These are phyloP conservation scores for Fusarium mexicanum DNA, from an alignment of 2,329 filamentous ascomycete genomes.

Conservation along the genomic window DNA sequence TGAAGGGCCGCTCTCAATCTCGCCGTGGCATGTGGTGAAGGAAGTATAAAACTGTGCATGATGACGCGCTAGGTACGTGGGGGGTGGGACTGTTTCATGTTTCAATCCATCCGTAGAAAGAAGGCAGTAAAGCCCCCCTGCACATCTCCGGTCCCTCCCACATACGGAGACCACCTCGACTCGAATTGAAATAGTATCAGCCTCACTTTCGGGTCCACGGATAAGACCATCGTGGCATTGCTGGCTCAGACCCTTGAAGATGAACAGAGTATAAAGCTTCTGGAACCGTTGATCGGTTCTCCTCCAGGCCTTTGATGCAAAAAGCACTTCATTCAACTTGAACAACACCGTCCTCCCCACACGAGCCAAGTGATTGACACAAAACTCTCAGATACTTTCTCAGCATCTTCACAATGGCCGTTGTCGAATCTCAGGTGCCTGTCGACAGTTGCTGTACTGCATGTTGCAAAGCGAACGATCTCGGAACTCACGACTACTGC, in stretches of 20 bases:
- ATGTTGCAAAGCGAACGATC: conserved; percentile 46
- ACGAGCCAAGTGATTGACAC: background rate
- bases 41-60: conserved; percentile 20
- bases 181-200: conserved; percentile 26
- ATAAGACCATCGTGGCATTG: conserved; percentile 31
- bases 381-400: background rate
- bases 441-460: conserved; percentile 43
- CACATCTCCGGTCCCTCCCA: conserved; percentile 22
- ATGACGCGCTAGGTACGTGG: conserved; percentile 30
- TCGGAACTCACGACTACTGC: conserved; percentile 48
- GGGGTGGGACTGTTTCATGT: conserved; percentile 38
- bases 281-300: conserved; percentile 19
- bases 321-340: conserved; percentile 6
- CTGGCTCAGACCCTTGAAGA: conserved; percentile 19
- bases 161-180: conserved; percentile 1
- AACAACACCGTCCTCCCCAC: background rate
- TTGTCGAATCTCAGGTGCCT: conserved; percentile 23
- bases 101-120: conserved; percentile 34
- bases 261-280: conserved; percentile 38
- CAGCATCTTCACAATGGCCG: conserved; percentile 27
- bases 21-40: conserved; percentile 3
- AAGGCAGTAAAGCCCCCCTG: conserved; percentile 32
- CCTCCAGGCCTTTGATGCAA: conserved; percentile 2
- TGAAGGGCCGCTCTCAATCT: background rate
- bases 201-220: conserved; percentile 37